phyloP scores from a whole-genome alignment of 495 filamentous ascomycete species.

The Penicillium diatomitis region DNA sequence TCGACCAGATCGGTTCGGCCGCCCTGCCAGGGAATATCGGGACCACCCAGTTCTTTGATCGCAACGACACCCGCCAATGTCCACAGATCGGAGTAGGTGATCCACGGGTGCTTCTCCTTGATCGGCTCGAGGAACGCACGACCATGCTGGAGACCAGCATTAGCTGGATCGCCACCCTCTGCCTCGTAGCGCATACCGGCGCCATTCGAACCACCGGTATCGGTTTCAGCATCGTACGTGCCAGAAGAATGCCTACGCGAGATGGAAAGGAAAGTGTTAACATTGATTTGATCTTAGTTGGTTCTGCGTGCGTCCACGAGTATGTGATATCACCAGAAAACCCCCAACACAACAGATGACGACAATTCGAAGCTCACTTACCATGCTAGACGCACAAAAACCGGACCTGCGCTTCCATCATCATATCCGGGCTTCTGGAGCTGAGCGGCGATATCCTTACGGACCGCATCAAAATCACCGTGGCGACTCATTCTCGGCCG shows the following conservation, averaged over 20 bases:
- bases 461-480: constrained; percentile 44
- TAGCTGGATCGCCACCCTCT: constrained; percentile 54
- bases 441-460: constrained; percentile 43
- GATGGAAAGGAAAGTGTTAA: background rate
- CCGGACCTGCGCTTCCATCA: constrained; percentile 52
- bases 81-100: constrained; percentile 57
- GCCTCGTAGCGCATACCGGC: constrained; percentile 57
- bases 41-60: constrained; percentile 49
- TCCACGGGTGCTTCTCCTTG: constrained; percentile 49
- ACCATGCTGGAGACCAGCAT: constrained; percentile 54
- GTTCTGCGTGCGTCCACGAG: background rate
- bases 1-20: constrained; percentile 51
- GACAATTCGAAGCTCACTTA: constrained; percentile 15
- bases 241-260: constrained; percentile 46
- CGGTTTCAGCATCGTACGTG: constrained; percentile 48
- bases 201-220: constrained; percentile 55
- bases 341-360: too few species aligned
- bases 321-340: too few species aligned
- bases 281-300: background rate
- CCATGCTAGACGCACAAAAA: constrained; percentile 56
- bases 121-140: constrained; percentile 53
- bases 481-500: constrained; percentile 31
- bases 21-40: constrained; percentile 42
- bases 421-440: constrained; percentile 53
- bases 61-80: constrained; percentile 51